A percentile compares a stretch with the other conserved stretches of the same genome.
These are phyloP conservation scores for Neofusicoccum cordaticola DNA, from an alignment of 2,329 filamentous ascomycete genomes.

Conservation along the genomic window DNA sequence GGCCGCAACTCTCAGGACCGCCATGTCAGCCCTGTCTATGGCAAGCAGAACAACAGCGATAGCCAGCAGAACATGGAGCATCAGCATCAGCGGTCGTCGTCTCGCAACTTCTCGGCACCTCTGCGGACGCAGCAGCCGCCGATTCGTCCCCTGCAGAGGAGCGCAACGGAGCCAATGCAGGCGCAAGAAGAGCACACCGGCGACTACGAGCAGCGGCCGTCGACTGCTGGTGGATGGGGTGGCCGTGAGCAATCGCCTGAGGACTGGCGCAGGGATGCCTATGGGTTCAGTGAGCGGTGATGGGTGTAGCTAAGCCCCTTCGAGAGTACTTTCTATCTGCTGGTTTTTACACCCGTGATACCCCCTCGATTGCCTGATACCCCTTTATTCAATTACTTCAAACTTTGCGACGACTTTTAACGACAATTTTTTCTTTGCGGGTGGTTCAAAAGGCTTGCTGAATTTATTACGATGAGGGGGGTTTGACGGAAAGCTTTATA, in stretches of 20 bases:
- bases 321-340: neutral
- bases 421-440: neutral
- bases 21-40: neutral
- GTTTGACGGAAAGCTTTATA: neutral
- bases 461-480: neutral
- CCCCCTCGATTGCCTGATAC: slow-evolving; percentile 1
- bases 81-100: neutral
- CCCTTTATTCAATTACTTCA: neutral
- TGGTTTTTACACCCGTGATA: slow-evolving; percentile 10
- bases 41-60: neutral
- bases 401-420: slow-evolving; percentile 1
- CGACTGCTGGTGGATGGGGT: neutral
- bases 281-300: neutral
- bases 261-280: neutral
- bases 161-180: slow-evolving; percentile 1
- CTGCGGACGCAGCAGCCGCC: neutral
- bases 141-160: neutral
- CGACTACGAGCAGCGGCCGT: neutral
- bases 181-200: neutral
- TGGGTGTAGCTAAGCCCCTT: neutral
- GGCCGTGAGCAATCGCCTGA: neutral
- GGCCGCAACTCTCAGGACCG: neutral
- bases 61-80: neutral
- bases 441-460: neutral
- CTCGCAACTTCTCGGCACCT: slow-evolving; percentile 4